Conservation (phyloP, 257 asterid genomes). For the Dorcoceras hygrometricum region DNA sequence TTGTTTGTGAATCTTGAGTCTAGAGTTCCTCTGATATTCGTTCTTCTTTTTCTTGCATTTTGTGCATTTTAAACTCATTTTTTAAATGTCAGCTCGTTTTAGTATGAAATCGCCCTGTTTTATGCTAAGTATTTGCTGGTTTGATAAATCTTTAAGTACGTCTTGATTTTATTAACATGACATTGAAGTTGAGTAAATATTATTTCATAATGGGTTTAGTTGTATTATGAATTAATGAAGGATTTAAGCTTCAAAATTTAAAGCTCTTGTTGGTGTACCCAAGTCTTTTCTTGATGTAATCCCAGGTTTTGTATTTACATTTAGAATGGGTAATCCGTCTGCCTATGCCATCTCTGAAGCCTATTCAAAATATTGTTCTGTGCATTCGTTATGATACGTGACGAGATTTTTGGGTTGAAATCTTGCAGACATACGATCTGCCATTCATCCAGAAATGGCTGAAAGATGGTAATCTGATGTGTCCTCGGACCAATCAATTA, state of each 20-base stretch:
- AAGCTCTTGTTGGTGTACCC: background rate
- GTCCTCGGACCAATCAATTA: constrained; percentile 41
- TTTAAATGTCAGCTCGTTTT: too few relatives aligned
- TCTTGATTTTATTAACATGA: background rate
- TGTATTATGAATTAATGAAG: background rate
- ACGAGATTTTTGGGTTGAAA: background rate
- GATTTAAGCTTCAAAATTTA: background rate
- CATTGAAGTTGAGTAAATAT: too few relatives aligned
- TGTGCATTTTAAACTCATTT: too few relatives aligned
- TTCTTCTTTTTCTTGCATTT: too few relatives aligned
- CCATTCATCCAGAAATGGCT: constrained; percentile 45
- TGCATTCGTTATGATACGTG: background rate
- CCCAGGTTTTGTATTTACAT: background rate
- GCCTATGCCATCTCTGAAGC: background rate
- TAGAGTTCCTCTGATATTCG: background rate
- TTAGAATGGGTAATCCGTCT: background rate
- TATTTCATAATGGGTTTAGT: background rate
- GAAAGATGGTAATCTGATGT: constrained; percentile 36
- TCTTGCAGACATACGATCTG: constrained; percentile 52
- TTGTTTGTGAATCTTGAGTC: background rate
- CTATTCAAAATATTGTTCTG: background rate
- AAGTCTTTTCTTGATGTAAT: background rate
- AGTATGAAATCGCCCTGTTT: too few relatives aligned
- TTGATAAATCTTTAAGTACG: too few relatives aligned
- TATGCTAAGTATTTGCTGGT: background rate